phyloP scores from a whole-genome alignment of 805 yeast genomes.

The Ogataea henricii region DNA sequence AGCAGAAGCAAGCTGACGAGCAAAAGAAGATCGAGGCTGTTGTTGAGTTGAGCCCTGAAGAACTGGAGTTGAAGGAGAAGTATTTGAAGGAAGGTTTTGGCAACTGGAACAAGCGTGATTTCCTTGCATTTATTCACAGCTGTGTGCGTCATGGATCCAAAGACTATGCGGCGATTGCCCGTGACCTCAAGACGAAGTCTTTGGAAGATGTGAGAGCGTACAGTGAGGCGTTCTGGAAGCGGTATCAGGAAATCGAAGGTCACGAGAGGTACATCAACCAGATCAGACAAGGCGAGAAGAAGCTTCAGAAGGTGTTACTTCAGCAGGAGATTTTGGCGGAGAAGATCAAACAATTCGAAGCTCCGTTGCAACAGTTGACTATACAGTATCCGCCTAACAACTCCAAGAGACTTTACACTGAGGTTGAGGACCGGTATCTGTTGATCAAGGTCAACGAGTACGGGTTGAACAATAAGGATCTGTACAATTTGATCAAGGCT shows the following conservation, averaged over 20 bases:
- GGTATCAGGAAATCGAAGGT: constrained; percentile 63
- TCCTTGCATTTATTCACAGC: constrained; percentile 68
- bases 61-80: constrained; percentile 52
- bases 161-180: constrained; percentile 49
- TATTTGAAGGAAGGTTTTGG: constrained; percentile 60
- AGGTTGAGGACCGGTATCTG: constrained; percentile 69
- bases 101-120: constrained; percentile 75
- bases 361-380: constrained; percentile 61
- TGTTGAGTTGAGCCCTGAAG: constrained; percentile 64
- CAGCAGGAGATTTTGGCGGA: constrained; percentile 58
- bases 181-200: constrained; percentile 57
- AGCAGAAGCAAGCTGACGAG: constrained; percentile 47
- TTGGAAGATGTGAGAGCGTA: constrained; percentile 61
- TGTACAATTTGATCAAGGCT: constrained; percentile 65
- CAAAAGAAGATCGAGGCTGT: constrained; percentile 56
- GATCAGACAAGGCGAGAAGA: constrained; percentile 73
- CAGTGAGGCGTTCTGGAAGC: constrained; percentile 63
- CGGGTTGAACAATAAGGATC: constrained; percentile 60
- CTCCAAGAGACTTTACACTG: constrained; percentile 71
- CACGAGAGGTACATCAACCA: constrained; percentile 70
- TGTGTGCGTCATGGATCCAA: constrained; percentile 67
- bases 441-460: constrained; percentile 60
- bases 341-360: constrained; percentile 55
- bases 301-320: constrained; percentile 51
- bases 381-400: constrained; percentile 83